A percentile compares a stretch with the other conserved stretches of the same genome.
phyloP scores from a whole-genome alignment of 2,329 filamentous ascomycete species.

The Penicillium paneum region DNA sequence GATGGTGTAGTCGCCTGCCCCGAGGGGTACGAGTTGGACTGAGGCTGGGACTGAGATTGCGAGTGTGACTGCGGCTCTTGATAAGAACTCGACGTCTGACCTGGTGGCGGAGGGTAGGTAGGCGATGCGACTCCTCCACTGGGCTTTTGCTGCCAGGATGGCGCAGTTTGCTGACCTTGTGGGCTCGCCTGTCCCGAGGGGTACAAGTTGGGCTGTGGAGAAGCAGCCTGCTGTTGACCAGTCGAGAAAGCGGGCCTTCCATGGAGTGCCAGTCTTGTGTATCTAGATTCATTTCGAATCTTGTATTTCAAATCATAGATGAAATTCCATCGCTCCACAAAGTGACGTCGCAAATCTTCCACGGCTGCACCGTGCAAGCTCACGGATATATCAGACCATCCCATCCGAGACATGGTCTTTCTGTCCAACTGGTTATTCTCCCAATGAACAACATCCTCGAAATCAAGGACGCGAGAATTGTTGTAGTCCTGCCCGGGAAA shows the following conservation, averaged over 20 bases:
- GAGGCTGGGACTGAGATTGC: too few species aligned
- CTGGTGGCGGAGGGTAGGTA: not conserved
- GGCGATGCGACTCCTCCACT: not conserved
- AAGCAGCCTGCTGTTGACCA: constrained; percentile 14
- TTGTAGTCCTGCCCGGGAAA: constrained; percentile 94
- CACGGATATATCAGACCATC: constrained; percentile 84
- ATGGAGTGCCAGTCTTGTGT: constrained; percentile 40
- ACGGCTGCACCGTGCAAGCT: constrained; percentile 73
- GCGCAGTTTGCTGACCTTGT: constrained; percentile 11
- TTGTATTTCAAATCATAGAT: constrained; percentile 81
- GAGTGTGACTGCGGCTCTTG: constrained; percentile 7
- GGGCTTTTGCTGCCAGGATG: constrained; percentile 12
- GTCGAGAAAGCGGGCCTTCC: constrained; percentile 30
- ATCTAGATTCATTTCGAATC: constrained; percentile 52
- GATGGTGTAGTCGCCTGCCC: constrained; percentile 14
- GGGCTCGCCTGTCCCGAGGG: constrained; percentile 16
- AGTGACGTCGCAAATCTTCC: constrained; percentile 71
- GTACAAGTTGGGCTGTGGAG: constrained; percentile 19
- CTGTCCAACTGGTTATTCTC: constrained; percentile 84
- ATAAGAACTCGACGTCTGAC: not conserved
- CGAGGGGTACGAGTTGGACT: constrained; percentile 15
- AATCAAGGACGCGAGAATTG: constrained; percentile 80
- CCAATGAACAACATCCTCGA: constrained; percentile 72
- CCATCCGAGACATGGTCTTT: constrained; percentile 77
- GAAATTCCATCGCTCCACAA: constrained; percentile 87